Evolutionary conservation across 495 filamentous ascomycete genomes (phyloP).

Genomic region (Daldinia concentrica): DNA sequence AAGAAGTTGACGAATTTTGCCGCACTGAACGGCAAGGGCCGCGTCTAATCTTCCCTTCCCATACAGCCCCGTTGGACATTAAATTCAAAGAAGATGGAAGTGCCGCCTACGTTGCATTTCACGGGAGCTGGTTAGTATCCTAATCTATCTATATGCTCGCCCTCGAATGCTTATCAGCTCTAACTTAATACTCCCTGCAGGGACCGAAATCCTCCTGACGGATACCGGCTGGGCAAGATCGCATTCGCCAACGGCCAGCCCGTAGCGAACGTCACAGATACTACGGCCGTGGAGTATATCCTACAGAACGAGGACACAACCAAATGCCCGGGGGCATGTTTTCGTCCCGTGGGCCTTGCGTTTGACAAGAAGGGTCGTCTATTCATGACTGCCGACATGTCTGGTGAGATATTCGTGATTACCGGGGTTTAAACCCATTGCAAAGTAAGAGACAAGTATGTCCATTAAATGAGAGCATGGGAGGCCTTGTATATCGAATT

Average conservation of each 20-base stretch:
- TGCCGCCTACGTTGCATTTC: conserved; percentile 62
- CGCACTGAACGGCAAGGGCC: conserved; percentile 52
- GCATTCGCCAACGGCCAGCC: conserved; percentile 57
- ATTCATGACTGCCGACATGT: conserved; percentile 58
- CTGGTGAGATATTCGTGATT: conserved; percentile 61
- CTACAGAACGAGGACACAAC: conserved; percentile 55
- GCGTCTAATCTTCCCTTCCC: conserved; percentile 60
- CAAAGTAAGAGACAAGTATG: not conserved
- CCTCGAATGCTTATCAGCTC: not conserved
- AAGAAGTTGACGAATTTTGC: conserved; percentile 54
- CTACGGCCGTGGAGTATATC: conserved; percentile 54
- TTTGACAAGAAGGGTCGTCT: conserved; percentile 58
- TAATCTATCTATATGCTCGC: no score
- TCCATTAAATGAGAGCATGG: not conserved
- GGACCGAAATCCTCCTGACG: conserved; percentile 55
- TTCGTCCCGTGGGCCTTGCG: conserved; percentile 61
- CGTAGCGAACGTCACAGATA: conserved; percentile 50
- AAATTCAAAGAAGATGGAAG: conserved; percentile 55
- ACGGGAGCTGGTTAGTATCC: conserved; percentile 62
- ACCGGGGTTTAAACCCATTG: conserved; percentile 35
- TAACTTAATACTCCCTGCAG: conserved; percentile 27
- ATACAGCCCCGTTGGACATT: conserved; percentile 66
- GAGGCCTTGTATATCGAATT: not conserved
- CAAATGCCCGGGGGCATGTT: conserved; percentile 52
- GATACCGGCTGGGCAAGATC: conserved; percentile 60